Evolutionary conservation across 768 basidiomycete species (phyloP).

Genomic region (Podaxis pistillaris): DNA sequence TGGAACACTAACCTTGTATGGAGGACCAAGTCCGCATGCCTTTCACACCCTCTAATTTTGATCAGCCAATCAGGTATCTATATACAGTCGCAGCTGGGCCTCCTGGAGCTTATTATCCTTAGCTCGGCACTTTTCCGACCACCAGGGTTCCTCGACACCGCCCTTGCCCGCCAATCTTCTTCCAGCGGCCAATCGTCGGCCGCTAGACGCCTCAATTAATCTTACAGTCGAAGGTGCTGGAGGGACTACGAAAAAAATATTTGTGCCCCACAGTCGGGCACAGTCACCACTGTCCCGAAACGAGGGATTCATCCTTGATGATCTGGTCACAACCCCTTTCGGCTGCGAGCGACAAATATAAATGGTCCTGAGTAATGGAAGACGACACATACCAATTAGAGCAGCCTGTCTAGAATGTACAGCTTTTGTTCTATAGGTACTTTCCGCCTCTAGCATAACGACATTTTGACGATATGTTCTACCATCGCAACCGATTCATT

Average conservation of each 20-base stretch:
- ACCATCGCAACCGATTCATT: not conserved
- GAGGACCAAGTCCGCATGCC: conserved; percentile 25
- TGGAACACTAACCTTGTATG: conserved; percentile 24
- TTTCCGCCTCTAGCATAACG: not conserved
- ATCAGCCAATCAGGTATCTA: conserved; percentile 28
- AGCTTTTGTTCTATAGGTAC: not conserved
- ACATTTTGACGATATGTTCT: not conserved
- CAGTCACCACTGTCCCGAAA: conserved; percentile 13
- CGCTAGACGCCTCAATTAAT: not conserved
- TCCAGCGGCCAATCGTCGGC: not conserved
- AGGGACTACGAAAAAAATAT: conserved; percentile 1
- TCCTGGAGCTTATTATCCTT: conserved; percentile 16
- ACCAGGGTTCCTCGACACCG: not conserved
- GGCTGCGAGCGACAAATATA: conserved; percentile 13
- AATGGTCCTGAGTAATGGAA: conserved; percentile 18
- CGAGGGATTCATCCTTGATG: conserved; percentile 14
- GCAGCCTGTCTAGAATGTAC: conserved; percentile 1
- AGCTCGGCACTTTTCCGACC: conserved; percentile 14
- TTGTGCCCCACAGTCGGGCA: conserved; percentile 1
- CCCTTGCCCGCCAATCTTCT: not conserved
- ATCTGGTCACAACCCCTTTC: conserved; percentile 16
- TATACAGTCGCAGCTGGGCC: conserved; percentile 4
- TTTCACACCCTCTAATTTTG: conserved; percentile 31
- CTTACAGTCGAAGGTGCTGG: not conserved
- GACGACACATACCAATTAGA: conserved; percentile 1